A percentile compares a stretch with the other conserved stretches of the same genome.
Evolutionary conservation across 257 asterid species (phyloP).

Genomic region (Fraxinus excelsior): DNA sequence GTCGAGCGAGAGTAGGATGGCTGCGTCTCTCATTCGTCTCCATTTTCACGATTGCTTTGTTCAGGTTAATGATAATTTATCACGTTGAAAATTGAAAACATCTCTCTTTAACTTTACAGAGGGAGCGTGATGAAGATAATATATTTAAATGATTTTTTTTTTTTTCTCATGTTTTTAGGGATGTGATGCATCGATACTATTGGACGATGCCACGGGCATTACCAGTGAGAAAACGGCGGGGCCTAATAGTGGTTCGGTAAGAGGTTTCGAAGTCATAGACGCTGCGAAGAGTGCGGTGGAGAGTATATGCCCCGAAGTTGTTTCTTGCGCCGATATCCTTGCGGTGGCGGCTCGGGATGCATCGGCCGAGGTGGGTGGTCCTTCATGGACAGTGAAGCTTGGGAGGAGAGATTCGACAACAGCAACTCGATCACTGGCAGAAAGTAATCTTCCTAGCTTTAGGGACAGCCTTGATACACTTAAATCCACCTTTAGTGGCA

Average conservation of each 20-base stretch:
- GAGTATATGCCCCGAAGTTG: conserved; percentile 37
- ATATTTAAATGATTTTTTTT: not conserved
- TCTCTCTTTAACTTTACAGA: not conserved
- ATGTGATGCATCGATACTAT: conserved; percentile 40
- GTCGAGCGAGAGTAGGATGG: conserved; percentile 21
- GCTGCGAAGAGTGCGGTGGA: conserved; percentile 40
- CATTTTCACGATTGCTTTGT: conserved; percentile 17
- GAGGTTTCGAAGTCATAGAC: conserved; percentile 40
- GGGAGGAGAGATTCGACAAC: conserved; percentile 34
- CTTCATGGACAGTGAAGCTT: conserved; percentile 37
- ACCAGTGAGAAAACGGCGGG: conserved; percentile 26
- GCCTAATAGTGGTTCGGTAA: conserved; percentile 26
- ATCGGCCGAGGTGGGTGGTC: conserved; percentile 34
- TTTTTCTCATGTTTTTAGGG: conserved; percentile 24
- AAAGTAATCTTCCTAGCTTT: conserved; percentile 30
- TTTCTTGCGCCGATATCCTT: conserved; percentile 41
- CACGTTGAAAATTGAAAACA: not conserved
- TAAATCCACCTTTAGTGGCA: conserved; percentile 16
- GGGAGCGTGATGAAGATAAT: not conserved
- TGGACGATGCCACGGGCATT: conserved; percentile 31
- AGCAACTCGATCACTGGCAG: conserved; percentile 29
- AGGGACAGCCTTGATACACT: conserved; percentile 18
- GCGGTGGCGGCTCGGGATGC: conserved; percentile 42
- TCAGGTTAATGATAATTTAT: not conserved
- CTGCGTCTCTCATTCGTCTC: conserved; percentile 16